Percentiles rank a stretch among this genome's conserved stretches.
phyloP scores from a whole-genome alignment of 1,139 yeast species.

The Ogataea hybrid region DNA sequence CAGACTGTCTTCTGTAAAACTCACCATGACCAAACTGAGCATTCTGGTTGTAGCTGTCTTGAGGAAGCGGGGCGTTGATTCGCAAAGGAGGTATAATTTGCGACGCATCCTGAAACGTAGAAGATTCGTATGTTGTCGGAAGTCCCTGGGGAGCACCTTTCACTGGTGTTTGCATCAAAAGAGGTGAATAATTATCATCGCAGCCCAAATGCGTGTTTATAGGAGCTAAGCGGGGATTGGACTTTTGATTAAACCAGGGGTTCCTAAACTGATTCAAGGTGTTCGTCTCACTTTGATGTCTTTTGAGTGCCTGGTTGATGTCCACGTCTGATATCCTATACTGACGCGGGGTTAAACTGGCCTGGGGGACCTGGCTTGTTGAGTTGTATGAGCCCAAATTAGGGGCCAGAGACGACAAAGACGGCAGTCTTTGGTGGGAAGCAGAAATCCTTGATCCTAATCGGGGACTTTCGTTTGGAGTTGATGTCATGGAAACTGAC shows the following conservation, averaged over 20 bases:
- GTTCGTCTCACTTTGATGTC: conserved; percentile 19
- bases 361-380: conserved; percentile 3
- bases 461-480: conserved; percentile 20
- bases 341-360: conserved; percentile 14
- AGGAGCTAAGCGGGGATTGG: conserved; percentile 5
- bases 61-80: conserved; percentile 42
- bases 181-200: conserved; percentile 14
- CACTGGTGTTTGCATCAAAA: conserved; percentile 16
- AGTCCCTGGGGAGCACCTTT: conserved; percentile 28
- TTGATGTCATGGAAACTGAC: conserved; percentile 9
- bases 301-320: conserved; percentile 14
- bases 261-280: conserved; percentile 17
- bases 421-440: conserved; percentile 22
- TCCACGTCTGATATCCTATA: conserved; percentile 16
- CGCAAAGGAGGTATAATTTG: conserved; percentile 41
- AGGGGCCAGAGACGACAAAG: conserved; percentile 18
- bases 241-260: conserved; percentile 23
- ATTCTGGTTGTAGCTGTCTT: conserved; percentile 35
- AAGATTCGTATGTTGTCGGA: conserved; percentile 51
- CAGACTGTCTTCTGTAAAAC: conserved; percentile 40
- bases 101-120: conserved; percentile 17
- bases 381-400: conserved; percentile 4
- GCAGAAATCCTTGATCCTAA: conserved; percentile 20
- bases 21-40: conserved; percentile 30
- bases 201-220: conserved; percentile 12